Evolutionary conservation across 108 stramenopile species (phyloP), one percentile per base, ranked within the genome.

Genomic region (Chaetoceros tenuissimus): DNA sequence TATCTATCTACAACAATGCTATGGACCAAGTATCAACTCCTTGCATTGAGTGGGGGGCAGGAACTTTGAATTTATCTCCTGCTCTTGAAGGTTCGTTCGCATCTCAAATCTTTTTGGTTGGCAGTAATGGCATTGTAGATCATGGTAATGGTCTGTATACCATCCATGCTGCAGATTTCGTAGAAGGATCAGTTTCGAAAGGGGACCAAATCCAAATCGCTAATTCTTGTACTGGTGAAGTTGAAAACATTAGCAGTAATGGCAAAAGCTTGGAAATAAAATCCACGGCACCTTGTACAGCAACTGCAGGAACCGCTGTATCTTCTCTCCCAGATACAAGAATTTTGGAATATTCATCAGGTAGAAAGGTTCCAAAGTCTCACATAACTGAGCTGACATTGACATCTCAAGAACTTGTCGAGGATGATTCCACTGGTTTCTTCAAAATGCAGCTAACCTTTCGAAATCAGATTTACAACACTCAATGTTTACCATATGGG

Each of bases 11-110:
- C 51, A 67, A 68, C 44, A 62, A 66, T 5, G 48, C 64, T 34
- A 16, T 29, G 2, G 56, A 62, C n/a, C 73, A 78, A 26, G 66
- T 65, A 59, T 49, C 55, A 26, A 62, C 74, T 46, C 69, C 74
- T 16, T 92, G 90, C 46, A 50, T 84, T 27, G 55, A 26, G 40
- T 81, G 75, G 66, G 82, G 65, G 24, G 67, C 73, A 5, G 34
- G 66, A 24, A 62, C 76, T 1, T 47, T 74, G 73, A 49, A 61
- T 89, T 28, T 34, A 74, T 44, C 47, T 65, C 21, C 57, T 80
- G 3, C 60, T 93, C 28, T 77, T 88, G 29, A 25, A 30, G 50
- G 57, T 59, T n/a, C 25, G 25, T 73, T 73, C 45, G 48, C 67
- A 7, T 28, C 34, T 2, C 62, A 25, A 28, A 18, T 43, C 18